A percentile compares a stretch with the other conserved stretches of the same genome.
Evolutionary conservation across 179 eudicot genomes (phyloP).

Genomic region (Camellia oleifera): DNA sequence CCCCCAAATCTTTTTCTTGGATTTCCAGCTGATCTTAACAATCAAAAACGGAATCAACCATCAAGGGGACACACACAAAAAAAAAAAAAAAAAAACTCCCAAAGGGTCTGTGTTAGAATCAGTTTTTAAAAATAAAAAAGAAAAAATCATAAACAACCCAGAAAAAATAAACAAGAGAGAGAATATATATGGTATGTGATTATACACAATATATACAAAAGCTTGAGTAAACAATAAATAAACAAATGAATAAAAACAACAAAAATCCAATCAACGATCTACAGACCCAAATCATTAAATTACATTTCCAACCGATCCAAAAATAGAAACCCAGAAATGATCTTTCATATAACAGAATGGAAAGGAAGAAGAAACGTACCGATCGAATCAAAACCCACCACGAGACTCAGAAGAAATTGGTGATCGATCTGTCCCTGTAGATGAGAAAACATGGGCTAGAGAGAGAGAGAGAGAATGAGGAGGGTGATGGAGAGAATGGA

Average conservation of each 20-base stretch:
- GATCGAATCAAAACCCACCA: slow-evolving; percentile 16
- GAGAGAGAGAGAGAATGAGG: neutral
- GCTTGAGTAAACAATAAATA: neutral
- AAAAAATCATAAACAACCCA: too few species aligned
- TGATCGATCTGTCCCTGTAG: slow-evolving; percentile 9
- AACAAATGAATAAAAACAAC: neutral
- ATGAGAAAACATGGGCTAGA: slow-evolving; percentile 11
- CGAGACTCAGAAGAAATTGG: neutral
- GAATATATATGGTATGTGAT: neutral
- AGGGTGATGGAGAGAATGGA: too few species aligned
- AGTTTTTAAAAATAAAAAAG: too few species aligned
- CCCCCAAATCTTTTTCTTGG: neutral
- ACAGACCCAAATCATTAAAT: slow-evolving; percentile 1
- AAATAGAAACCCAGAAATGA: neutral
- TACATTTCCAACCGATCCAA: neutral
- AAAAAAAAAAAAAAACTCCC: neutral
- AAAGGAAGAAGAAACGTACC: slow-evolving; percentile 11
- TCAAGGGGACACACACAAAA: neutral
- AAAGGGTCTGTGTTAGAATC: neutral
- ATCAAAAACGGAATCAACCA: neutral
- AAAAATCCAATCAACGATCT: slow-evolving; percentile 9
- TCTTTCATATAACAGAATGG: neutral
- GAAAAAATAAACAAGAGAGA: neutral
- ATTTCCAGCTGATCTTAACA: slow-evolving; percentile 2
- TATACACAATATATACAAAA: neutral